Percentiles rank a stretch among this genome's conserved stretches.
These are phyloP conservation scores for Phytophthora lateralis DNA, from an alignment of 352 stramenopile species.

Conservation along the genomic window DNA sequence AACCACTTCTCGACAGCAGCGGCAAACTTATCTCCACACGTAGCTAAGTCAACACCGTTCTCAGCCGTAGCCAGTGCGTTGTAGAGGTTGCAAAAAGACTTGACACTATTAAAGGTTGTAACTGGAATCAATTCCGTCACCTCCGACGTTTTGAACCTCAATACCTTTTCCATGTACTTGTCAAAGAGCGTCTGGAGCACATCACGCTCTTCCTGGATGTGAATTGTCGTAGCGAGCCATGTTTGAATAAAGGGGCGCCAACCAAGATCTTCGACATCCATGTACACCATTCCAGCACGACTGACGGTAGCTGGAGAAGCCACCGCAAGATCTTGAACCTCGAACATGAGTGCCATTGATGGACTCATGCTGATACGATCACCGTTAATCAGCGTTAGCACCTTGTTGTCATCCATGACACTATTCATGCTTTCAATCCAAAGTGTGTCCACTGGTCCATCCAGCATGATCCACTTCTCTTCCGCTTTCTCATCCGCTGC, in stretches of 20 bases:
- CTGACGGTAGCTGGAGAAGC: slow-evolving; percentile 94
- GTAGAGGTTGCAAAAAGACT: slow-evolving; percentile 89
- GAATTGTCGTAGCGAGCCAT: slow-evolving; percentile 73
- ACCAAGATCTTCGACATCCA: slow-evolving; percentile 86
- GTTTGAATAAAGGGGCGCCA: slow-evolving; percentile 82
- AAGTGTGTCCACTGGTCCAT: slow-evolving; percentile 86
- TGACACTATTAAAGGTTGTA: slow-evolving; percentile 82
- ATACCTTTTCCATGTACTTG: slow-evolving; percentile 81
- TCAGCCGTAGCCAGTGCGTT: slow-evolving; percentile 70
- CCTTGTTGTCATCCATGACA: slow-evolving; percentile 91
- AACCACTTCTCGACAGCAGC: slow-evolving; percentile 85
- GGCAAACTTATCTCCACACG: slow-evolving; percentile 71
- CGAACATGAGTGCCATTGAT: slow-evolving; percentile 93
- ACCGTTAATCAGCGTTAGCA: slow-evolving; percentile 87
- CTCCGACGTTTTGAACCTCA: slow-evolving; percentile 69
- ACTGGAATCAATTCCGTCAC: slow-evolving; percentile 80
- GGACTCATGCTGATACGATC: slow-evolving; percentile 87
- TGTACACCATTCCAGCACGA: slow-evolving; percentile 94
- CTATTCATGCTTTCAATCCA: slow-evolving; percentile 93
- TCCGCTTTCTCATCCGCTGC: slow-evolving; percentile 77
- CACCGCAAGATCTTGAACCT: slow-evolving; percentile 94
- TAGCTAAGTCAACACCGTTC: slow-evolving; percentile 70
- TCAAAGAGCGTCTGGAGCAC: slow-evolving; percentile 74
- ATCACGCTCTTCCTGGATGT: slow-evolving; percentile 65
- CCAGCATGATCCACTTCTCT: slow-evolving; percentile 91